Conservation (phyloP, 2,329 filamentous ascomycete species). For the Paecilomyces formosus region DNA sequence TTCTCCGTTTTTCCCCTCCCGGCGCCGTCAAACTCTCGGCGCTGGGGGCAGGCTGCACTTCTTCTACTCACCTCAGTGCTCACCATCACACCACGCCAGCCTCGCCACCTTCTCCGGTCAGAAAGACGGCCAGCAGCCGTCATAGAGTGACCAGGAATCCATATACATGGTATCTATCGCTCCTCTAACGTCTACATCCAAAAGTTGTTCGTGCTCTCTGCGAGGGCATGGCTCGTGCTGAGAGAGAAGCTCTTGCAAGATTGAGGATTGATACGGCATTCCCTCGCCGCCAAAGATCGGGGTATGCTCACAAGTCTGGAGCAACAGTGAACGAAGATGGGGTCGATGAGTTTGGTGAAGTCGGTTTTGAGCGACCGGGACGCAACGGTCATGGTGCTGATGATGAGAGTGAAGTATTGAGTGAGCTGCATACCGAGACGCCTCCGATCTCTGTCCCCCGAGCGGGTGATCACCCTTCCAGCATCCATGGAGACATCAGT, state of each 20-base stretch:
- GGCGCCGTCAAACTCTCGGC: not conserved
- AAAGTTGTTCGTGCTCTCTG: constrained; percentile 12
- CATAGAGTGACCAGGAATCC: not conserved
- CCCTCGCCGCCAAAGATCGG: constrained; percentile 15
- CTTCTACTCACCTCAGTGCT: not conserved
- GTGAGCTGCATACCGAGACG: constrained; percentile 33
- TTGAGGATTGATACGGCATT: constrained; percentile 35
- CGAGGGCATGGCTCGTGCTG: constrained; percentile 32
- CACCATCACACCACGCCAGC: not conserved
- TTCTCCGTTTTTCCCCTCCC: not conserved
- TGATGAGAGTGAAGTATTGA: constrained; percentile 31
- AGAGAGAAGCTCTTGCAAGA: constrained; percentile 24
- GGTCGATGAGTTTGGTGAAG: constrained; percentile 31
- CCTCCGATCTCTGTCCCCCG: constrained; percentile 40
- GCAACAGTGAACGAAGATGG: constrained; percentile 22
- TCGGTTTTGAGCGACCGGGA: constrained; percentile 24
- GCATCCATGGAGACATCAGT: constrained; percentile 17
- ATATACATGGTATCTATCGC: constrained; percentile 3
- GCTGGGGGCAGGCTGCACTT: not conserved
- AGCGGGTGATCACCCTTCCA: constrained; percentile 21
- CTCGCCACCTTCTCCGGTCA: not conserved
- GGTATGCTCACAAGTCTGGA: constrained; percentile 18
- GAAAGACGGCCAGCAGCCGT: not conserved
- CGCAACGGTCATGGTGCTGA: constrained; percentile 29
- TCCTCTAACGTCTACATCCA: constrained; percentile 9